Base-by-base conservation (phyloP, 1,284 basidiomycete genomes). In the Ustanciosporium gigantosporum region DNA sequence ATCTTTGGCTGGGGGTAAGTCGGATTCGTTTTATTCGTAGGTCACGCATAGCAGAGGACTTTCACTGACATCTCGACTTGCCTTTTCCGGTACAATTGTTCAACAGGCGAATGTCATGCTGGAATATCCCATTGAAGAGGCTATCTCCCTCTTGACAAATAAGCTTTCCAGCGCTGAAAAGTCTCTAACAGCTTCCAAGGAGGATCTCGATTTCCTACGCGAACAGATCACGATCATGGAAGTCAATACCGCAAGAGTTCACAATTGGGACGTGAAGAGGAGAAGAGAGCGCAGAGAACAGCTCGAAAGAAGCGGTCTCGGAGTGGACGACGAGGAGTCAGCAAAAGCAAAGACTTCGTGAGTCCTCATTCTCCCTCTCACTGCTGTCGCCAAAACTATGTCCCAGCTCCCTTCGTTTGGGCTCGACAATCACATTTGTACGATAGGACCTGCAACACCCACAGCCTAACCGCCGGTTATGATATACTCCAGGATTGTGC, bases 191-290 rank as follows among this genome's bases (percentile, higher is more conserved):
- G 85, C 87, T 69, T 86, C 88, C 0, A 82, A 88, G 41, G 90
- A 92, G 73, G 95, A 98, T 77, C 82, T 96, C 23, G 92, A 92
- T 73, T 98, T 91, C 78, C 80, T 98, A 55, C 83, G 92, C 45
- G 94, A 98, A 76, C 94, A 98, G 79, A 84, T 94, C 43, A 98
- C 94, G 4, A 86, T 95, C 14, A 96, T 96, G 89, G 93, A 98
- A 78, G 94, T 98, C 55, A 97, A 97, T 78, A 94, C 90, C 21
- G 94, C 94, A 7, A 83, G 94, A 27, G 88, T 96, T 44, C 96
- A 95, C 79, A 98, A 98, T 75, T 93, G 89, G 88, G 91, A 94
- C 76, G 91, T 94, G 35, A 90, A 90, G 76, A 81, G 88, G 58
- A 81, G 91, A 71, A 81, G 89, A 74, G 86, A 88, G 44, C 44